Base-by-base conservation (phyloP, 2,329 filamentous ascomycete species). In the Macrophomina tecta region DNA sequence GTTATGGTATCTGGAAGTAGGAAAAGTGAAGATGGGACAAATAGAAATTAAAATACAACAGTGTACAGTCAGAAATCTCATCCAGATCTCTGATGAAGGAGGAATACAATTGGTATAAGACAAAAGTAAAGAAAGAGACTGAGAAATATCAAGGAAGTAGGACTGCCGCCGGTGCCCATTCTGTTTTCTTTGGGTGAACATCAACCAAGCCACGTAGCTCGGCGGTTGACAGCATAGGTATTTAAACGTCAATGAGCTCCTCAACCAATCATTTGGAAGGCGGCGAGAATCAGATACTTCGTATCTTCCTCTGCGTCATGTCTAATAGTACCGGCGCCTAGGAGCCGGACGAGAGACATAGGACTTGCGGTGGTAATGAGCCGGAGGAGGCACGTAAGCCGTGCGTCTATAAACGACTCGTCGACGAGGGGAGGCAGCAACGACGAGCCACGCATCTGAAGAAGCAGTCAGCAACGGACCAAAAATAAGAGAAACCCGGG, bases 381-480 rank as follows among this genome's bases (percentile, higher is more conserved):
- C 51, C 23, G 52, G 53, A 8, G 52, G 23, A 16, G 63, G 40
- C 11, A 52, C 30, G 30, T 48, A 46, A 3, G 49, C 34, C 1
- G 63, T 65, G 51, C 63, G 52, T 5, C 63, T 23, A 32, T 65
- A 65, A 32, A 65, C 63, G 3, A 65, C 63, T 28, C 63, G 63
- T n/a, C 51, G 16, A n/a, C 63, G 63, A 2, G 63, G 63, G 1
- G 38, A 38, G 4, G 51, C 8, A 14, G 63, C 63, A 18, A 65
- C 53, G 42, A 65, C 40, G 18, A 65, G 52, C 63, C 63, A 65
- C 11, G 63, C 63, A 49, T 65, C 63, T 65, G 5, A 16, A 38
- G 36, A 12, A 2, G 30, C 23, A 28, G 4, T 34, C 16, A 34
- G 14, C 32, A 12, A 38, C 38, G 2, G 11, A 12, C 23, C 23